These are phyloP conservation scores for Phytopythium sindhum DNA, from an alignment of 352 stramenopile species.

Conservation along the genomic window DNA sequence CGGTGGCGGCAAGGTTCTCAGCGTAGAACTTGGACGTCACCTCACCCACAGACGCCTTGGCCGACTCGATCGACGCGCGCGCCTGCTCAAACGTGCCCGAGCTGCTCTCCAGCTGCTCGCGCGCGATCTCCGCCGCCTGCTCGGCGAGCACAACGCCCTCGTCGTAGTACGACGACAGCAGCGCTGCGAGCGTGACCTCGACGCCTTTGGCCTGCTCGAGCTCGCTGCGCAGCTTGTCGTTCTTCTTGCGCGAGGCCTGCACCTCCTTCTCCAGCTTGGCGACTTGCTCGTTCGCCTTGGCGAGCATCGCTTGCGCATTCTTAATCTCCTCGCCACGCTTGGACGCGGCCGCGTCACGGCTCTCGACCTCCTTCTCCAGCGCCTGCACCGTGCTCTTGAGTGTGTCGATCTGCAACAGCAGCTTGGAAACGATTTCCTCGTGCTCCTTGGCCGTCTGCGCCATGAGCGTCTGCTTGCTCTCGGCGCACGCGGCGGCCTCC, in stretches of 20 bases:
- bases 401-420: conserved; percentile 20
- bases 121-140: conserved; percentile 28
- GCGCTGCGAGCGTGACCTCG: conserved; percentile 56
- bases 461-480: conserved; percentile 35
- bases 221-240: conserved; percentile 51
- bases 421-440: conserved; percentile 21
- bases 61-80: conserved; percentile 40
- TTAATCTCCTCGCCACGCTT: conserved; percentile 18
- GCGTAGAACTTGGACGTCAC: conserved; percentile 58
- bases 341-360: conserved; percentile 12
- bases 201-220: conserved; percentile 42
- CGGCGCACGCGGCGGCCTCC: conserved; percentile 23
- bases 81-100: conserved; percentile 44
- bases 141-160: conserved; percentile 57
- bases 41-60: conserved; percentile 42
- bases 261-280: conserved; percentile 45
- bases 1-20: conserved; percentile 58
- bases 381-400: conserved; percentile 16
- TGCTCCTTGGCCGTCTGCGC: conserved; percentile 35
- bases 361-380: conserved; percentile 18
- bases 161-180: conserved; percentile 81
- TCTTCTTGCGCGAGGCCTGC: conserved; percentile 53
- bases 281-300: conserved; percentile 31
- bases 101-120: conserved; percentile 43
- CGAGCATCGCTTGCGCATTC: conserved; percentile 23